Evolutionary conservation across 2,329 filamentous ascomycete species (phyloP).

Genomic region (Lasiodiplodia gonubiensis): DNA sequence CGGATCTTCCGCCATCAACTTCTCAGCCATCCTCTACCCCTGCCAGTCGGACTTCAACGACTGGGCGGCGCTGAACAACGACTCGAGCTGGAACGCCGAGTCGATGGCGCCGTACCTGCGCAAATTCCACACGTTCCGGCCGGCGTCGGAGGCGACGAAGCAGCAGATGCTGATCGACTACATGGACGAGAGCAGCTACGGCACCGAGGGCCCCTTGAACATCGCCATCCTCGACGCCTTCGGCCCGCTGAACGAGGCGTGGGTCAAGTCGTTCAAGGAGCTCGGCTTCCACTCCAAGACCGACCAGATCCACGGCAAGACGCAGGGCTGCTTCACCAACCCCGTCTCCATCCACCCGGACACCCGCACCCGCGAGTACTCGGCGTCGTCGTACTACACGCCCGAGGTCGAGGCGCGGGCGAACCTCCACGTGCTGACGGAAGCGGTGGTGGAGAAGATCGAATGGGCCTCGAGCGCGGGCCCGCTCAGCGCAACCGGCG

Average conservation of each 20-base stretch:
- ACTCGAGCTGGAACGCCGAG: conserved; percentile 35
- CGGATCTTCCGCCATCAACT: conserved; percentile 44
- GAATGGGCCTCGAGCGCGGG: conserved; percentile 22
- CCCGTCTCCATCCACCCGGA: conserved; percentile 28
- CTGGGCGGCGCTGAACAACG: conserved; percentile 36
- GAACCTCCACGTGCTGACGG: conserved; percentile 35
- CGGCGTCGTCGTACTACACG: conserved; percentile 33
- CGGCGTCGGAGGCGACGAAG: conserved; percentile 32
- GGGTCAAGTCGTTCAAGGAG: conserved; percentile 30
- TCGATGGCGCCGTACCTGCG: conserved; percentile 13
- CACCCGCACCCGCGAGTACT: conserved; percentile 29
- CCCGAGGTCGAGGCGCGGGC: conserved; percentile 29
- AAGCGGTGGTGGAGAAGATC: conserved; percentile 20
- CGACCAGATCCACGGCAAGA: conserved; percentile 30
- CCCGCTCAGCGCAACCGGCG: conserved; percentile 32
- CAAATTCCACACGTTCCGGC: conserved; percentile 14
- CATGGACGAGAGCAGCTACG: conserved; percentile 28
- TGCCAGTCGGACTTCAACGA: conserved; percentile 18
- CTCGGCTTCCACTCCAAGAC: conserved; percentile 27
- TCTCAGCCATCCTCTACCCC: conserved; percentile 11
- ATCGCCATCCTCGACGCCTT: conserved; percentile 25
- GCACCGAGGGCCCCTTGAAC: conserved; percentile 27
- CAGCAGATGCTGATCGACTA: conserved; percentile 32
- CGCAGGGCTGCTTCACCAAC: conserved; percentile 28
- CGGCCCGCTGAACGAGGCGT: conserved; percentile 31